Conservation (phyloP, 495 filamentous ascomycete species). For the Trichoderma asperelloides region DNA sequence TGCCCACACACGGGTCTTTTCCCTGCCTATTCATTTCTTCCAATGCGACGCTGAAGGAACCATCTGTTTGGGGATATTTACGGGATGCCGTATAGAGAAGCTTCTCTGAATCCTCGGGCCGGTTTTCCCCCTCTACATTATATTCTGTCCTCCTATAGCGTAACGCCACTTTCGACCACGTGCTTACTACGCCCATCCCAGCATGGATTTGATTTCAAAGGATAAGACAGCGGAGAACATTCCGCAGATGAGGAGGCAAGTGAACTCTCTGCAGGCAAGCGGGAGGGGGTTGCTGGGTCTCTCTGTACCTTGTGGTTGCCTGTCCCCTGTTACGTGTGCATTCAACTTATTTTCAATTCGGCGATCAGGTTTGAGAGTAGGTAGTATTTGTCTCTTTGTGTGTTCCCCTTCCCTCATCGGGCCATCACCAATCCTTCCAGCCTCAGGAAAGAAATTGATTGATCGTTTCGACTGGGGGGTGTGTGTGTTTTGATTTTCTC, state of each 20-base stretch:
- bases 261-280: background rate
- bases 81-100: background rate
- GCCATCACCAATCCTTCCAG: background rate
- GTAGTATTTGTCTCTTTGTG: background rate
- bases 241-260: background rate
- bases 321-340: background rate
- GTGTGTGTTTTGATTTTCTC: background rate
- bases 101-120: background rate
- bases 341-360: background rate
- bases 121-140: background rate
- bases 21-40: background rate
- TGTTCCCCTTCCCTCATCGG: background rate
- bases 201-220: background rate
- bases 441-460: background rate
- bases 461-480: background rate
- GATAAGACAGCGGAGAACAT: background rate
- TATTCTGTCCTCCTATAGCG: background rate
- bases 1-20: background rate
- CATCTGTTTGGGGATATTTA: background rate
- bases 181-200: conserved; percentile 3
- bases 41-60: background rate
- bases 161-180: conserved; percentile 3
- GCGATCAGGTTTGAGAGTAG: background rate
- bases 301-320: background rate
- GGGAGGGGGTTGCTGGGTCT: background rate